Evolutionary conservation across 108 stramenopile species (phyloP).

Genomic region (Poteriospumella lacustris): DNA sequence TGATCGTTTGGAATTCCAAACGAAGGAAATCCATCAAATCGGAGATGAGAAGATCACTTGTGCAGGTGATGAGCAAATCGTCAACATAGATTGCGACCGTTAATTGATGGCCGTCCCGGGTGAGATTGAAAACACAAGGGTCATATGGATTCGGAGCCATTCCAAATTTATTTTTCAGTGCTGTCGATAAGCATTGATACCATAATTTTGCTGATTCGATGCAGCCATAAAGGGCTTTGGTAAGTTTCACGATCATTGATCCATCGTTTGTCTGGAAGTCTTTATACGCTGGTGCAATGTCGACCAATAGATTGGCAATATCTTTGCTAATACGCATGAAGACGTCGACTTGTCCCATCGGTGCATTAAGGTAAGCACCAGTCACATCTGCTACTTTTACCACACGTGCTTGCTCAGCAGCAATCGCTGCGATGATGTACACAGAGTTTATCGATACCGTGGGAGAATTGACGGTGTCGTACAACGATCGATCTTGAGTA

Average conservation of each 20-base stretch:
- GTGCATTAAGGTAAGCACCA: too few species aligned
- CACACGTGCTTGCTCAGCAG: too few species aligned
- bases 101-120: not conserved
- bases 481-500: not conserved
- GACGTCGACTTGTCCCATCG: too few species aligned
- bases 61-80: not conserved
- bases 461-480: not conserved
- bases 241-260: not conserved
- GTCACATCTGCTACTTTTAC: too few species aligned
- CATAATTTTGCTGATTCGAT: not conserved
- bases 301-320: too few species aligned
- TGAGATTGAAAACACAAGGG: slow-evolving; percentile 11
- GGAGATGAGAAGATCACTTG: not conserved
- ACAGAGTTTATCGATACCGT: too few species aligned
- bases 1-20: not conserved
- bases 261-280: not conserved
- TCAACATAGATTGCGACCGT: slow-evolving; percentile 14
- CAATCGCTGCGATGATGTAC: too few species aligned
- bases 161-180: not conserved
- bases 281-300: not conserved
- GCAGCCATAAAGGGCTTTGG: slow-evolving; percentile 12
- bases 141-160: not conserved
- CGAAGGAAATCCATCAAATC: not conserved
- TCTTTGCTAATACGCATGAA: too few species aligned
- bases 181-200: not conserved